These are phyloP conservation scores for Acarospora socialis DNA, from an alignment of 2,329 filamentous ascomycete species.

Conservation along the genomic window DNA sequence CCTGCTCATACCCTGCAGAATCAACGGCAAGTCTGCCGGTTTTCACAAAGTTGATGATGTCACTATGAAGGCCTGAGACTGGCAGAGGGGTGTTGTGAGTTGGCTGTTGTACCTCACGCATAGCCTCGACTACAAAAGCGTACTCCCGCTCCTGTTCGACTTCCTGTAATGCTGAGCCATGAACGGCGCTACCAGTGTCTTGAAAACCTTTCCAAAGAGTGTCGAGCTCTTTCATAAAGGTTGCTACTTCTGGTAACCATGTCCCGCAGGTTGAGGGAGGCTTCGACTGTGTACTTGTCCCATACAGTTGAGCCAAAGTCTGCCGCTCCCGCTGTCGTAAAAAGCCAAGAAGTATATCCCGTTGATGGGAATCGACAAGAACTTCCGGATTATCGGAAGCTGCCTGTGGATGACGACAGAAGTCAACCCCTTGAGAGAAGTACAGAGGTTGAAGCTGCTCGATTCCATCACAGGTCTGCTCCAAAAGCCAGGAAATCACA, in stretches of 20 bases:
- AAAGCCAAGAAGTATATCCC: conserved; percentile 27
- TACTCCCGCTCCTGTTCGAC: conserved; percentile 45
- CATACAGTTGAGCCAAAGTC: conserved; percentile 45
- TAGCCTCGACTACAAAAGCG: conserved; percentile 43
- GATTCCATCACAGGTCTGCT: conserved; percentile 47
- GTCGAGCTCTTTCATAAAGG: conserved; percentile 24
- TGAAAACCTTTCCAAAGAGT: conserved; percentile 24
- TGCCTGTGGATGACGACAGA: conserved; percentile 42
- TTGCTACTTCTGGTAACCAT: conserved; percentile 18
- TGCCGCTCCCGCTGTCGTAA: conserved; percentile 42
- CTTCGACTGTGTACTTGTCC: conserved; percentile 18
- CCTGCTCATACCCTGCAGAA: too few relatives aligned
- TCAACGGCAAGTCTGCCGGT: conserved; percentile 31
- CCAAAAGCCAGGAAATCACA: conserved; percentile 47
- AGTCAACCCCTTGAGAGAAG: conserved; percentile 46
- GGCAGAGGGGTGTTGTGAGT: conserved; percentile 25
- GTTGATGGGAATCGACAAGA: conserved; percentile 23
- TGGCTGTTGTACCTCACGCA: conserved; percentile 40
- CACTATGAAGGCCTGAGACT: conserved; percentile 34
- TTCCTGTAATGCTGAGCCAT: conserved; percentile 43
- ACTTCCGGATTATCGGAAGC: conserved; percentile 29
- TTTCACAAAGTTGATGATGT: conserved; percentile 32
- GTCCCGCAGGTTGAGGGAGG: conserved; percentile 10
- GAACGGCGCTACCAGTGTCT: conserved; percentile 30
- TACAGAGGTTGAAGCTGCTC: conserved; percentile 47